phyloP scores from a whole-genome alignment of 2,329 filamentous ascomycete species.

The Xylariales sp. region DNA sequence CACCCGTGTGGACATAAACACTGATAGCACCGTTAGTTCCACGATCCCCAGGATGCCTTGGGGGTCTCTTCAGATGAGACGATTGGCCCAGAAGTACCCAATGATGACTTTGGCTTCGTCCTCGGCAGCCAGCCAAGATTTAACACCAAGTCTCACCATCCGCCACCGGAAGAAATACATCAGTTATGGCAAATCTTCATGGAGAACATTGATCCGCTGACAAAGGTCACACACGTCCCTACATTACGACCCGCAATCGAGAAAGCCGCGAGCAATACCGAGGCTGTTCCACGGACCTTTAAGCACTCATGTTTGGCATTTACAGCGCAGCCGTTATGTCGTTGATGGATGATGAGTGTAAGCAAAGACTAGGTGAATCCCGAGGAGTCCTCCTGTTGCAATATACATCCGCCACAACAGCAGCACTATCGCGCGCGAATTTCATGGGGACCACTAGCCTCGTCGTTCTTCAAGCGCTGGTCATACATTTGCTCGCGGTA shows the following conservation, averaged over 20 bases:
- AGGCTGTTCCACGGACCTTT: background rate
- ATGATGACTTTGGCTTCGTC: conserved; percentile 22
- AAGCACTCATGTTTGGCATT: conserved; percentile 32
- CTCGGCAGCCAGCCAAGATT: conserved; percentile 13
- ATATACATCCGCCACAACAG: conserved; percentile 37
- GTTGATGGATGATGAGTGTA: conserved; percentile 37
- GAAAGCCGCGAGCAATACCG: background rate
- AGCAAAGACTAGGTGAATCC: conserved; percentile 28
- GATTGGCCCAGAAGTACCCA: conserved; percentile 14
- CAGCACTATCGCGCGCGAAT: conserved; percentile 44
- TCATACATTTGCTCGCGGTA: conserved; percentile 38
- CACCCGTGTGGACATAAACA: background rate
- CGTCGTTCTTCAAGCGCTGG: conserved; percentile 48
- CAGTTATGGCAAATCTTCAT: conserved; percentile 6
- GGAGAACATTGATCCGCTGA: conserved; percentile 5
- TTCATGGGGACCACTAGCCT: conserved; percentile 47
- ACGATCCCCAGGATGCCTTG: conserved; percentile 14
- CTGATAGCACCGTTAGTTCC: conserved; percentile 18
- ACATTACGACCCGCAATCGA: conserved; percentile 1
- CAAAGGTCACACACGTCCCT: conserved; percentile 1
- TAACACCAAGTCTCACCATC: conserved; percentile 4
- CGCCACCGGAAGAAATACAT: conserved; percentile 5
- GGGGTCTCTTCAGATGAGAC: conserved; percentile 16
- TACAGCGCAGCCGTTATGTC: conserved; percentile 35
- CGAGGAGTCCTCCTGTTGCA: conserved; percentile 29